Evolutionary conservation across 768 basidiomycete genomes (phyloP).

Genomic region (Naganishia randhawae): DNA sequence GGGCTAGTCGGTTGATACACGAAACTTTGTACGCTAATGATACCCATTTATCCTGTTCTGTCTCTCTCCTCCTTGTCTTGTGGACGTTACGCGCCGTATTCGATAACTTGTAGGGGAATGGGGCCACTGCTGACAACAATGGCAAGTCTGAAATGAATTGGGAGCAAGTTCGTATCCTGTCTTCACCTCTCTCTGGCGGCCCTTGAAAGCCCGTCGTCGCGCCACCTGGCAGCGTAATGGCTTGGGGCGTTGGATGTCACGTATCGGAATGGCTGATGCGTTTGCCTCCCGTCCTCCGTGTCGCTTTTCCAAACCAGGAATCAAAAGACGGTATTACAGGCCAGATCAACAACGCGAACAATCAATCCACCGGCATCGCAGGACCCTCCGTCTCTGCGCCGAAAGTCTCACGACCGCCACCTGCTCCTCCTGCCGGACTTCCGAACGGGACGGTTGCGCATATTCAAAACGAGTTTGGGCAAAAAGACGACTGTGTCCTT

Average conservation of each 20-base stretch:
- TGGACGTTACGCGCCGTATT: not conserved
- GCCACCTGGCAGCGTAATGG: not conserved
- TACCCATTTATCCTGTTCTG: not conserved
- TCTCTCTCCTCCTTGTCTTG: not conserved
- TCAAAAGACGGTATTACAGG: not conserved
- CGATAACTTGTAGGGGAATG: conserved; percentile 4
- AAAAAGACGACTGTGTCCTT: conserved; percentile 22
- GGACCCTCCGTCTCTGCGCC: not conserved
- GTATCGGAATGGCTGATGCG: conserved; percentile 2
- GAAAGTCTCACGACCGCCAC: conserved; percentile 16
- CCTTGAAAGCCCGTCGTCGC: not conserved
- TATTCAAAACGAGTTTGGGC: conserved; percentile 21
- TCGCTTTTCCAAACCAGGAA: not conserved
- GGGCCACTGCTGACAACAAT: conserved; percentile 1
- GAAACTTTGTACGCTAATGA: conserved; percentile 22
- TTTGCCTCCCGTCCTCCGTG: not conserved
- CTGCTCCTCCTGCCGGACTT: conserved; percentile 15
- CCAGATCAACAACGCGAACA: conserved; percentile 10
- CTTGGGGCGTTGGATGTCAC: not conserved
- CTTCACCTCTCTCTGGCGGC: not conserved
- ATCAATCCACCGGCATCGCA: not conserved
- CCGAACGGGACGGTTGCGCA: conserved; percentile 18
- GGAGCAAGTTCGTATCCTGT: conserved; percentile 19
- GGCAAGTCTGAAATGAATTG: conserved; percentile 22
- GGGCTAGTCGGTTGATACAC: conserved; percentile 15